Evolutionary conservation across 2,329 filamentous ascomycete species (phyloP), one percentile per base, ranked within the genome.

Genomic region (Myriosclerotinia duriaeana): DNA sequence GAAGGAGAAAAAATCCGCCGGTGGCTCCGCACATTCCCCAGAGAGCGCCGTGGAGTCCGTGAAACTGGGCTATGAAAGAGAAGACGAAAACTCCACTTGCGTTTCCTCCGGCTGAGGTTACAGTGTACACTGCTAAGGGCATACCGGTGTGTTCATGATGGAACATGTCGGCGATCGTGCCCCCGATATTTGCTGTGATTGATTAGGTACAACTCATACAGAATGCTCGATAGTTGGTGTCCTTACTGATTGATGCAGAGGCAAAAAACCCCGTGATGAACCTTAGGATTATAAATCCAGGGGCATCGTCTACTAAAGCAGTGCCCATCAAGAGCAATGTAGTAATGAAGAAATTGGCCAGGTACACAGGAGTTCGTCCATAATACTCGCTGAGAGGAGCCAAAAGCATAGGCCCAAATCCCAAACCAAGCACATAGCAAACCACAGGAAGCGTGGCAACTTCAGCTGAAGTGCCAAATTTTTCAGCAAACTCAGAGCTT

Each of bases 291-390:
- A 82, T 76, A 12, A 82, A 74, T 6, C 79, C 79, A 0, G 76
- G 76, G 11, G 82, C 76, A 59, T 79, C 80, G 1, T 84, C 83
- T 0, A 86, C 82, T 14, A 89, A 79, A 0, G 86, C 89, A 66
- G 86, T 88, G 0, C 85, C 88, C 66, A 91, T 80, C 22, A 83
- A 81, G 69, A 90, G 83, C n/a, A 90, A 73, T 0, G 81, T 76
- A 66, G 84, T 86, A 73, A 84, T 80, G 0, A 82, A 61, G 59
- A 81, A 83, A 0, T 79, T 80, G 0, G 72, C 60, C 46, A 83
- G 78, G 8, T 83, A 74, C 7, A 84, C 74, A 0, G 71, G 67
- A 54, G 77, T 71, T 0, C 83, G 72, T n/a, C 86, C 86, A 71
- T 84, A 86, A 3, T 86, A 77, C 72, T 90, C 87, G 9, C 82